Evolutionary conservation across 2,329 filamentous ascomycete genomes (phyloP).

Genomic region (Cladorrhinum sp.): DNA sequence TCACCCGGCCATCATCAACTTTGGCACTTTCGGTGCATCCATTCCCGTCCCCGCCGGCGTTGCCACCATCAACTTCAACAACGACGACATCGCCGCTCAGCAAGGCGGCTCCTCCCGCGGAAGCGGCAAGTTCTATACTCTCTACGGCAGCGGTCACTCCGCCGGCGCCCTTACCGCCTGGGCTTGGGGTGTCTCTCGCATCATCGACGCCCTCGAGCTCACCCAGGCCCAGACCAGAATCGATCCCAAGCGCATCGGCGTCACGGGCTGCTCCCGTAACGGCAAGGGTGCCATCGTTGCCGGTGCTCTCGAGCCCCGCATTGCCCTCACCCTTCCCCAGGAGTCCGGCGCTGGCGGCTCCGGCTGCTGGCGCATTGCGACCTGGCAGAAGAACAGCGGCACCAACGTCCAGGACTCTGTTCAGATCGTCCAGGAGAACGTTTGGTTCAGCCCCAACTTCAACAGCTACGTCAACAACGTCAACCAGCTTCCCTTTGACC

Average conservation of each 20-base stretch:
- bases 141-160: slow-evolving; percentile 44
- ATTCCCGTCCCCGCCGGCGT: slow-evolving; percentile 46
- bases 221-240: slow-evolving; percentile 37
- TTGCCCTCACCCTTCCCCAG: slow-evolving; percentile 48
- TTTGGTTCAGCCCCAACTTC: slow-evolving; percentile 50
- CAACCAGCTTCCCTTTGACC: slow-evolving; percentile 47
- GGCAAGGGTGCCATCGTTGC: slow-evolving; percentile 51
- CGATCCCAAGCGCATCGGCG: slow-evolving; percentile 36
- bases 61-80: slow-evolving; percentile 48
- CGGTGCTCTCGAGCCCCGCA: slow-evolving; percentile 46
- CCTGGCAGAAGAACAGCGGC: slow-evolving; percentile 36
- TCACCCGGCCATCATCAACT: slow-evolving; percentile 49
- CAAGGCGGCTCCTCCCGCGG: slow-evolving; percentile 47
- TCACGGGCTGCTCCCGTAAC: slow-evolving; percentile 51
- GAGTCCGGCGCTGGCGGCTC: slow-evolving; percentile 49
- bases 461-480: slow-evolving; percentile 50
- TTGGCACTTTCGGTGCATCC: slow-evolving; percentile 46
- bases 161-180: slow-evolving; percentile 48
- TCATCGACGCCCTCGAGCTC: slow-evolving; percentile 46
- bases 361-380: slow-evolving; percentile 41
- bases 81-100: slow-evolving; percentile 50
- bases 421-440: slow-evolving; percentile 52
- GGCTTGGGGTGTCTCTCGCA: slow-evolving; percentile 49
- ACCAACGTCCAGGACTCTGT: slow-evolving; percentile 46
- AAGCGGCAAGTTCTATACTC: slow-evolving; percentile 47